A percentile compares a stretch with the other conserved stretches of the same genome.
phyloP scores from a whole-genome alignment of 768 basidiomycete species.

The Termitomyces sp. region DNA sequence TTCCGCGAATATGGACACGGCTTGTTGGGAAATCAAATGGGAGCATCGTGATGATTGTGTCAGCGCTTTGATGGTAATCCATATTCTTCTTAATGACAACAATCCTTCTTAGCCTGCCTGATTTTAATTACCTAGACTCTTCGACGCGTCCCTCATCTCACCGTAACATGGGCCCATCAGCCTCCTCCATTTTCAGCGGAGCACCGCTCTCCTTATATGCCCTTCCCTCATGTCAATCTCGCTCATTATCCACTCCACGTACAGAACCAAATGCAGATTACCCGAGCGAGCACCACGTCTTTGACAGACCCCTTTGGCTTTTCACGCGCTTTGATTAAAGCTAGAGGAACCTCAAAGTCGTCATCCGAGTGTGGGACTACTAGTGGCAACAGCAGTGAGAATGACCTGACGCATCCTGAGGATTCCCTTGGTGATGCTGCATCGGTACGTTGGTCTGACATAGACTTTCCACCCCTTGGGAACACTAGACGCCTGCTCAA shows the following conservation, averaged over 20 bases:
- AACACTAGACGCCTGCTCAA: conserved; percentile 19
- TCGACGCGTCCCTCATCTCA: conserved; percentile 62
- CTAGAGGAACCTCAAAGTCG: not conserved
- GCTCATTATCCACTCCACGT: conserved; percentile 26
- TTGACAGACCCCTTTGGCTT: conserved; percentile 9
- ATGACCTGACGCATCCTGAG: conserved; percentile 1
- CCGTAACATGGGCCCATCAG: conserved; percentile 79
- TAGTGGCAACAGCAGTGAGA: conserved; percentile 5
- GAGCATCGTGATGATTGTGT: conserved; percentile 70
- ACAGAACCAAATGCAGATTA: conserved; percentile 15
- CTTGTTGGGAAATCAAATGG: conserved; percentile 80
- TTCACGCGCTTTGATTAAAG: not conserved
- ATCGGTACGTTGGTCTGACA: conserved; percentile 25
- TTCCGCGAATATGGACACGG: conserved; percentile 45
- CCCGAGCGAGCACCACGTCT: conserved; percentile 7
- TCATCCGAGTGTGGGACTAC: conserved; percentile 3
- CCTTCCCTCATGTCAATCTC: conserved; percentile 13
- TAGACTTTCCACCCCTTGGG: conserved; percentile 31
- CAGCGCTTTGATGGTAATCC: conserved; percentile 57
- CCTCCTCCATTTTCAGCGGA: conserved; percentile 20
- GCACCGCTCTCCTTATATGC: conserved; percentile 12
- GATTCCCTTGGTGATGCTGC: not conserved
- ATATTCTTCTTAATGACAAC: not conserved
- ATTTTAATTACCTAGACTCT: conserved; percentile 44
- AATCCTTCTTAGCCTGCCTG: conserved; percentile 1